Percentiles rank a stretch among this genome's conserved stretches.
These are phyloP conservation scores for Flaveria bidentis DNA, from an alignment of 129 eudicot genomes.

Conservation along the genomic window DNA sequence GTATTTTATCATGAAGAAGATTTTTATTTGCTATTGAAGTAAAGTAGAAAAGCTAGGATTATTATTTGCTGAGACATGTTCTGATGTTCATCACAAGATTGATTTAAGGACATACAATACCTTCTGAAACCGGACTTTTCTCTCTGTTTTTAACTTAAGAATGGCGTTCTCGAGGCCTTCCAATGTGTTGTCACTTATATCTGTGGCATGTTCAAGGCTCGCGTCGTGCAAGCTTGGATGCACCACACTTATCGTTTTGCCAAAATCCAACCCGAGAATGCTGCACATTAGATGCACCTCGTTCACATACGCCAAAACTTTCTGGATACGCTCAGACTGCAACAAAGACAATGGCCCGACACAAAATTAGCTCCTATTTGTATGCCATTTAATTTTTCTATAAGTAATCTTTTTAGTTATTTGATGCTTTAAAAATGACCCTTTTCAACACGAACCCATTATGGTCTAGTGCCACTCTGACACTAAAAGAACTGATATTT, in stretches of 20 bases:
- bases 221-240: constrained; percentile 73
- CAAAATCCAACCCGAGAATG: constrained; percentile 65
- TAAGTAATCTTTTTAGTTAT: neutral
- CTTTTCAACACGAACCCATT: neutral
- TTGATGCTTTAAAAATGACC: neutral
- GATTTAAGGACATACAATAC: constrained; percentile 27
- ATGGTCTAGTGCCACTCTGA: neutral
- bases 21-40: neutral
- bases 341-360: constrained; percentile 1
- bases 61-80: neutral
- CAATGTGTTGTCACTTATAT: constrained; percentile 64
- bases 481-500: neutral
- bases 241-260: constrained; percentile 60
- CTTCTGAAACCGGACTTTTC: constrained; percentile 68
- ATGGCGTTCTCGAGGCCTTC: constrained; percentile 69
- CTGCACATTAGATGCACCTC: constrained; percentile 68
- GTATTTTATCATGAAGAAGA: constrained; percentile 26
- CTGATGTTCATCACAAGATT: constrained; percentile 11
- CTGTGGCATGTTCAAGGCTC: constrained; percentile 56
- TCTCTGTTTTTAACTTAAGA: constrained; percentile 63
- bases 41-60: neutral
- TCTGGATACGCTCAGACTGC: constrained; percentile 72
- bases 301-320: constrained; percentile 65
- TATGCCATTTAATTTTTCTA: neutral
- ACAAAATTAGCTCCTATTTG: constrained; percentile 14